Percentiles rank a stretch among this genome's conserved stretches.
Evolutionary conservation across 371 early-diverging fungal genomes (phyloP).

Genomic region (Circinella minor): DNA sequence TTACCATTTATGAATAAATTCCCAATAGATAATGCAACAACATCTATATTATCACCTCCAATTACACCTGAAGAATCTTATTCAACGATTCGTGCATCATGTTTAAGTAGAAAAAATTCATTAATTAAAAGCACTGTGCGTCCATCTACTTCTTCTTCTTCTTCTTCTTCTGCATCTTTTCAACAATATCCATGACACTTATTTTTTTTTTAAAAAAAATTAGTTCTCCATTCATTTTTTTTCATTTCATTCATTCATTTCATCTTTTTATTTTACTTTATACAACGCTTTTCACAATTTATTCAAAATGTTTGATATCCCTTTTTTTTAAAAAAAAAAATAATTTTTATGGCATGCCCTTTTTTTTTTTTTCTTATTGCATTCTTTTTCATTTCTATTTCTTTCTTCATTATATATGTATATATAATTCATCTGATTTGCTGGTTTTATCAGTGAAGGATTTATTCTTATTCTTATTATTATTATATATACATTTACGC

Average conservation of each 20-base stretch:
- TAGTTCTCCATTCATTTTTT: not conserved
- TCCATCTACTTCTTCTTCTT: not conserved
- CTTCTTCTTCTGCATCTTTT: not conserved
- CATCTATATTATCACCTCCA: constrained; percentile 6
- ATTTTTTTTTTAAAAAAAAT: too few relatives aligned
- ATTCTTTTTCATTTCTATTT: not conserved
- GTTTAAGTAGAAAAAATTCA: constrained; percentile 4
- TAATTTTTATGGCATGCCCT: not conserved
- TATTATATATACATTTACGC: too few relatives aligned
- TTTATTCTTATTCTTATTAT: too few relatives aligned
- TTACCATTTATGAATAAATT: too few relatives aligned
- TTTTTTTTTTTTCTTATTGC: not conserved
- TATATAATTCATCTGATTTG: too few relatives aligned
- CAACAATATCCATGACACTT: not conserved
- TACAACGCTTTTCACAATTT: too few relatives aligned
- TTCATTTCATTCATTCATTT: not conserved
- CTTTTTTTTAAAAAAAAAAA: not conserved
- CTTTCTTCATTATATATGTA: too few relatives aligned
- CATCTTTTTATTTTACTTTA: too few relatives aligned
- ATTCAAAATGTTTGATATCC: too few relatives aligned
- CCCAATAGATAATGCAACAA: not conserved
- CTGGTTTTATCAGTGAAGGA: too few relatives aligned
- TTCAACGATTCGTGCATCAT: constrained; percentile 6
- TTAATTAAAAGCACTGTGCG: constrained; percentile 4
- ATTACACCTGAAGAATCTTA: constrained; percentile 14